Evolutionary conservation across 768 basidiomycete genomes (phyloP), one percentile per base, ranked within the genome.

Genomic region (Hydnomerulius pinastri): DNA sequence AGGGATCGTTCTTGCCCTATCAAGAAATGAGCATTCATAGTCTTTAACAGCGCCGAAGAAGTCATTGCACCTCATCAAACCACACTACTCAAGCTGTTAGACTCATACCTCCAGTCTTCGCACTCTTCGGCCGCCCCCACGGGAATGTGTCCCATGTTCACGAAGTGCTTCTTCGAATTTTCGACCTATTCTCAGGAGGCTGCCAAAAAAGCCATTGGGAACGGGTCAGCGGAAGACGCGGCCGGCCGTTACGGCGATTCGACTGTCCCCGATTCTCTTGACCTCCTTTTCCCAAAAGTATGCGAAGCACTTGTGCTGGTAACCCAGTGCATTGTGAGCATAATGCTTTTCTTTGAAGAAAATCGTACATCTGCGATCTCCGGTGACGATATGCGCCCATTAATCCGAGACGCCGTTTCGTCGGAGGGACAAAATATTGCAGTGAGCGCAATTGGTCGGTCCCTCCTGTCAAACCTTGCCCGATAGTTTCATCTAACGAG

Each of bases 41-140:
- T 66, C 41, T 50, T 45, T 53, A 42, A 27, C 64, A 90, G 90
- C 50, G 53, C 70, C 20, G 82, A 79, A 39, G 92, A 93, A 69
- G 75, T 84, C 11, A 79, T 94, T 33, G 83, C 90, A 5, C 90
- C 92, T 0, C 85, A 88, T 57, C 94, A 96, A 66, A 91, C 85
- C 4, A 88, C 82, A n/a, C 71, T 96, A 10, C 80, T 97, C 50
- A 95, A 94, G 68, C 74, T 96, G 13, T 72, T 94, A 11, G 94
- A 96, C 64, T 88, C 91, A 2, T 87, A 90, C 62, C 73, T 93
- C 46, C 87, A 90, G 55, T 77, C 82, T 11, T 70, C 71, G 23
- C 72, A 73, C 55, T 58, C 69, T 46, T 59, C 61, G 46, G 24
- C 53, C 40, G 67, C 72, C 17, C 76, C 81, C 46, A 62, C 62